Conservation (phyloP, 306 rosid genomes). For the Gastrolobium bilobum region DNA sequence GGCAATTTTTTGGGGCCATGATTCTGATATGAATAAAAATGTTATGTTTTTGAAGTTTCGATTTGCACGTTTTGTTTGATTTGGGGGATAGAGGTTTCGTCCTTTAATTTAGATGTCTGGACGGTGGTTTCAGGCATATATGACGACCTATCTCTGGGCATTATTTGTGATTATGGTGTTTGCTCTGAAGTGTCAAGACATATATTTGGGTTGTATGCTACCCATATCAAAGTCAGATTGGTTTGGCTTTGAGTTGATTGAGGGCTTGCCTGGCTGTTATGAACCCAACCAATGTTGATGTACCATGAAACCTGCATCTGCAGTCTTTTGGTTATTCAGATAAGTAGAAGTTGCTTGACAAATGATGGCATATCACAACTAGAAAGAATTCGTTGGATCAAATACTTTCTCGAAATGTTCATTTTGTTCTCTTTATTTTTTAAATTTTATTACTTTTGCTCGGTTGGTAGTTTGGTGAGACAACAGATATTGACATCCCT, state of each 20-base stretch:
- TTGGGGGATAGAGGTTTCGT: not conserved
- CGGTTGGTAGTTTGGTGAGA: conserved; percentile 44
- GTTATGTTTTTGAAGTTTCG: conserved; percentile 23
- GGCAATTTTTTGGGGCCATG: conserved; percentile 57
- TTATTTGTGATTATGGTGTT: conserved; percentile 20
- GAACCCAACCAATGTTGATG: not conserved
- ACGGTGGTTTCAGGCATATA: conserved; percentile 6
- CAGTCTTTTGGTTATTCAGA: conserved; percentile 3
- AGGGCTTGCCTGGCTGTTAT: conserved; percentile 16
- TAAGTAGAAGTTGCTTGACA: conserved; percentile 32
- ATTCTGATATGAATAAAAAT: conserved; percentile 51
- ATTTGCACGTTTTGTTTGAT: conserved; percentile 14
- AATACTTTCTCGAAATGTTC: conserved; percentile 27
- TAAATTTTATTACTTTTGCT: not conserved
- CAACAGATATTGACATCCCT: conserved; percentile 24
- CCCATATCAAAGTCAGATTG: conserved; percentile 23
- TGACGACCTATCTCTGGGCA: not conserved
- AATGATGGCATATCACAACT: conserved; percentile 35
- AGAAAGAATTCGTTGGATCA: conserved; percentile 39
- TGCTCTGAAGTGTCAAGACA: conserved; percentile 32
- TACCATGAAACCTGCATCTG: conserved; percentile 29
- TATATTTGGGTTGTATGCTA: conserved; percentile 22
- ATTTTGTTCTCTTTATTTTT: not conserved
- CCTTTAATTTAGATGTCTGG: conserved; percentile 35
- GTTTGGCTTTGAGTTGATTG: conserved; percentile 40